These are phyloP conservation scores for Rutidosis leptorrhynchoides DNA, from an alignment of 129 eudicot genomes.

Conservation along the genomic window DNA sequence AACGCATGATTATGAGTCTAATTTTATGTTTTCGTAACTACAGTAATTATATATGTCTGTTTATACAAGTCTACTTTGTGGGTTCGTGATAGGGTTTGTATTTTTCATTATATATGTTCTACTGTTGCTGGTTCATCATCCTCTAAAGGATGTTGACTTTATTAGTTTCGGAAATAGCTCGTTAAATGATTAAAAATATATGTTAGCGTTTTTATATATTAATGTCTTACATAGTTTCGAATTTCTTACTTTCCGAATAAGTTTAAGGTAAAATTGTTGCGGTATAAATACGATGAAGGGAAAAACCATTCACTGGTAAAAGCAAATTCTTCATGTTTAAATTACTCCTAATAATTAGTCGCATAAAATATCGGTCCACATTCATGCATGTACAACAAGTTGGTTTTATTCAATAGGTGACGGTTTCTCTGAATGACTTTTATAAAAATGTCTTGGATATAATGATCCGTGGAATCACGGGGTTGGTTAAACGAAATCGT, in stretches of 20 bases:
- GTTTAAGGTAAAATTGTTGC: too few relatives aligned
- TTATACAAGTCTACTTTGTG: background rate
- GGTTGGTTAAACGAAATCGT: too few relatives aligned
- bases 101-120: background rate
- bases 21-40: background rate
- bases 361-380: background rate
- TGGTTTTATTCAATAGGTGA: background rate
- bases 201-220: too few relatives aligned
- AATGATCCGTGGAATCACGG: too few relatives aligned
- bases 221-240: too few relatives aligned
- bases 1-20: background rate
- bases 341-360: too few relatives aligned
- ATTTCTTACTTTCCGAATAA: too few relatives aligned
- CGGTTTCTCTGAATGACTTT: background rate
- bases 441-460: background rate
- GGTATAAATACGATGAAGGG: too few relatives aligned
- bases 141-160: background rate
- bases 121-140: background rate
- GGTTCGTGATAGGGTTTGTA: slow-evolving; percentile 13
- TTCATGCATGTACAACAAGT: background rate
- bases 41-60: background rate
- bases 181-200: too few relatives aligned
- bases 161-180: background rate
- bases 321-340: background rate
- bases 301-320: background rate